These are phyloP conservation scores for Ceratobasidium theobromae DNA, from an alignment of 1,284 basidiomycete species.

Conservation along the genomic window DNA sequence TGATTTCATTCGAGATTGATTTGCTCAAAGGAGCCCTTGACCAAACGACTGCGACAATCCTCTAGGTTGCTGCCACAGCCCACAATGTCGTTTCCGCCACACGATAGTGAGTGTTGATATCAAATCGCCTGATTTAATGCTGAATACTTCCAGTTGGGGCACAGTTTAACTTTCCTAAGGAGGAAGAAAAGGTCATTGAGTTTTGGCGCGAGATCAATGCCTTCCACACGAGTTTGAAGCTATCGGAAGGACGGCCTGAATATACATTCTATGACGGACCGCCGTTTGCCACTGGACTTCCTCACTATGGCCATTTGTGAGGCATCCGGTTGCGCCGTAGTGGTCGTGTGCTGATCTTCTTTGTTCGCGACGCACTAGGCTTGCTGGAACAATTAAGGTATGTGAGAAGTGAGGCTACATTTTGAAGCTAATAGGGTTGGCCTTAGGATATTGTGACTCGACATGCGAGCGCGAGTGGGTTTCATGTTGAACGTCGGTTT, in stretches of 20 bases:
- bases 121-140: constrained; percentile 21
- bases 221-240: constrained; percentile 91
- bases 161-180: constrained; percentile 84
- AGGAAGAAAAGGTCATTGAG: constrained; percentile 89
- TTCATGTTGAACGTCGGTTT: constrained; percentile 93
- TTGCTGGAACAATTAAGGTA: constrained; percentile 95
- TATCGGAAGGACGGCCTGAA: constrained; percentile 85
- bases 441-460: constrained; percentile 95
- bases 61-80: neutral
- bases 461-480: constrained; percentile 91
- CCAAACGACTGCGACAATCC: constrained; percentile 20
- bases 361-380: constrained; percentile 34
- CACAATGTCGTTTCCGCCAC: constrained; percentile 65
- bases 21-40: constrained; percentile 27
- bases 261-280: constrained; percentile 98
- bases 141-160: constrained; percentile 55
- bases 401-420: no score
- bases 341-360: constrained; percentile 25
- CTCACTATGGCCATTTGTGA: constrained; percentile 88
- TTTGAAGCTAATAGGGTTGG: no score
- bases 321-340: constrained; percentile 37
- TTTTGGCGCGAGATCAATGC: constrained; percentile 98
- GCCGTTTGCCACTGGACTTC: constrained; percentile 95
- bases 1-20: constrained; percentile 14
- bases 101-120: constrained; percentile 61